A percentile compares a stretch with the other conserved stretches of the same genome.
Evolutionary conservation across 2,329 filamentous ascomycete species (phyloP).

Genomic region (Talaromyces funiculosus): DNA sequence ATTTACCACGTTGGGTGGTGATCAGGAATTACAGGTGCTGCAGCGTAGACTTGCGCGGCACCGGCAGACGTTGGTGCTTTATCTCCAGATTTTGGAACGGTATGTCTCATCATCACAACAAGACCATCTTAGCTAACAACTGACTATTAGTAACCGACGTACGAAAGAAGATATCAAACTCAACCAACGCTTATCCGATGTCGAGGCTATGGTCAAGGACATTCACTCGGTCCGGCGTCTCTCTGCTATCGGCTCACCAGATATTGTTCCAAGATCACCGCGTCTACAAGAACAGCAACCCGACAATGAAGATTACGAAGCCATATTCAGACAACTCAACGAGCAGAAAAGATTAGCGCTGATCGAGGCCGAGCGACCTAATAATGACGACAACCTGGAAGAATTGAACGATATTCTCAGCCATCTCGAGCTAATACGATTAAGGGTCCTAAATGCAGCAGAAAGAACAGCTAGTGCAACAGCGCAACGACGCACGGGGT

Average conservation of each 20-base stretch:
- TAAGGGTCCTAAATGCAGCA: constrained; percentile 14
- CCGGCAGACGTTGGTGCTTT: constrained; percentile 14
- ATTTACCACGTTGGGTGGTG: constrained; percentile 7
- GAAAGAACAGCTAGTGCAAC: constrained; percentile 12
- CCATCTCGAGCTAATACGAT: constrained; percentile 14
- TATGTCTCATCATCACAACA: neutral
- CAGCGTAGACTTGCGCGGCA: constrained; percentile 15
- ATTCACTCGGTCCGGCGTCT: neutral
- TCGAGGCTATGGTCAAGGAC: constrained; percentile 8
- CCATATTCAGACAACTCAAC: constrained; percentile 12
- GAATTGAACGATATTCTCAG: constrained; percentile 15
- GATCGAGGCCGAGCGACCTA: constrained; percentile 8
- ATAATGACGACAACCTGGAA: constrained; percentile 13
- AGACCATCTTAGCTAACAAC: neutral
- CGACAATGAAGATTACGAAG: constrained; percentile 11
- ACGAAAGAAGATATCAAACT: neutral
- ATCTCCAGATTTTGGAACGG: constrained; percentile 17
- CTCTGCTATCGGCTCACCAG: neutral
- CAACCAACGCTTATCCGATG: neutral
- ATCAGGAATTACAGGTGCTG: constrained; percentile 12
- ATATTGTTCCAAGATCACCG: neutral
- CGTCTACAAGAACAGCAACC: neutral
- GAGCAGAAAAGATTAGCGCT: constrained; percentile 15
- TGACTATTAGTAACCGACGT: neutral
- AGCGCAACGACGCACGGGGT: constrained; percentile 12